Evolutionary conservation across 2,329 filamentous ascomycete genomes (phyloP).

Genomic region (Mollisia scopiformis): DNA sequence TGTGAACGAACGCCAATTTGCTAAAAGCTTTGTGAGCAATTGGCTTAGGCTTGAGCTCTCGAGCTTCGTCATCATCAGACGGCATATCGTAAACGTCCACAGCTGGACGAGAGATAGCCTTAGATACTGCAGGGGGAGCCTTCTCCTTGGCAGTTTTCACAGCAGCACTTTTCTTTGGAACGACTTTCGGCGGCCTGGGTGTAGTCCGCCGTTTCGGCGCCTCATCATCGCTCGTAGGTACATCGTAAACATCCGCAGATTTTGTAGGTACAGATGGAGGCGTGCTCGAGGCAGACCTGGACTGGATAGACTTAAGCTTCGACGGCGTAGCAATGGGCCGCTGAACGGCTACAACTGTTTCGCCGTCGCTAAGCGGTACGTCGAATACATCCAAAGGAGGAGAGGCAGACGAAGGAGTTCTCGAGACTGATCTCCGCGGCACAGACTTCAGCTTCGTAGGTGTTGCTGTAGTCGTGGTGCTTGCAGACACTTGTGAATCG

Average conservation of each 20-base stretch:
- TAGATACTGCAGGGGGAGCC: not conserved
- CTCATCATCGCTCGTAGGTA: slow-evolving; percentile 31
- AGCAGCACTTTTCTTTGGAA: not conserved
- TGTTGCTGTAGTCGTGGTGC: slow-evolving; percentile 5
- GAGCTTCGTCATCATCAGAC: slow-evolving; percentile 26
- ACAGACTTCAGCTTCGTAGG: slow-evolving; percentile 12
- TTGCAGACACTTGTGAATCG: slow-evolving; percentile 2
- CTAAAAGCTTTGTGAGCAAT: slow-evolving; percentile 18
- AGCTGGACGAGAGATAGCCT: slow-evolving; percentile 1
- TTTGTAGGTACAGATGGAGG: not conserved
- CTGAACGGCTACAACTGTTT: not conserved
- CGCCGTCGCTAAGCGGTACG: slow-evolving; percentile 26
- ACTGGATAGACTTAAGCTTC: not conserved
- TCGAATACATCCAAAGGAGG: slow-evolving; percentile 7
- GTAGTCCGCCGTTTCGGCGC: not conserved
- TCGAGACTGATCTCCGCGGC: slow-evolving; percentile 9
- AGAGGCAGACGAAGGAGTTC: slow-evolving; percentile 8
- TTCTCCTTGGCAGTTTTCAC: not conserved
- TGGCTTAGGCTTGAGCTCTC: slow-evolving; percentile 13
- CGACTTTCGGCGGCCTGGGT: not conserved
- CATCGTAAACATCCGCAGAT: slow-evolving; percentile 17
- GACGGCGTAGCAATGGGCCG: not conserved
- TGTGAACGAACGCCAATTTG: not conserved
- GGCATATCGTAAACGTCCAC: slow-evolving; percentile 30
- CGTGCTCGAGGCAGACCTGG: not conserved